A percentile compares a stretch with the other conserved stretches of the same genome.
Conservation (phyloP, 2,329 filamentous ascomycete species). For the Fusarium devonianum region DNA sequence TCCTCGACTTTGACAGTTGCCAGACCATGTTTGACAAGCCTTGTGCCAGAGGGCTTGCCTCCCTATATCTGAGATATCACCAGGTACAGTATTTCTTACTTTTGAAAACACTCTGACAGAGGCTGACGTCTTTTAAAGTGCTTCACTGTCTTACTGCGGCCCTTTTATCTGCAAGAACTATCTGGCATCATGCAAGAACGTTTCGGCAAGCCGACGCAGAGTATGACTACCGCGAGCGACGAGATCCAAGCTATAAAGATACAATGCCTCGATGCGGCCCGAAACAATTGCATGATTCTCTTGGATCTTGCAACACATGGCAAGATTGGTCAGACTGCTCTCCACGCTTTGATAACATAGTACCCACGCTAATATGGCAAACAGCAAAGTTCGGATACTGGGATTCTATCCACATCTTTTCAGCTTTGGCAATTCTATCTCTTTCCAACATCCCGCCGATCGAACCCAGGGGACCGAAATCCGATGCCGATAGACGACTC, state of each 20-base stretch:
- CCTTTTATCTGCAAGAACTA: constrained; percentile 12
- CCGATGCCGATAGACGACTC: constrained; percentile 2
- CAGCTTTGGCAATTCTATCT: constrained; percentile 7
- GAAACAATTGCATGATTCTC: constrained; percentile 9
- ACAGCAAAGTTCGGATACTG: constrained; percentile 15
- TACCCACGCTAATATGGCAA: background rate
- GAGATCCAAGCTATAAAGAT: constrained; percentile 4
- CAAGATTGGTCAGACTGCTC: constrained; percentile 12
- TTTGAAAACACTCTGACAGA: no score
- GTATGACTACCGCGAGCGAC: background rate
- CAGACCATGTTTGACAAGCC: constrained; percentile 5
- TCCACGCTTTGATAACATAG: background rate
- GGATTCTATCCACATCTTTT: constrained; percentile 18
- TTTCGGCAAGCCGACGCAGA: background rate
- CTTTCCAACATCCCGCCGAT: constrained; percentile 10
- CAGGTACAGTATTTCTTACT: no score
- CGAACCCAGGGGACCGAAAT: background rate
- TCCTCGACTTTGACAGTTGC: constrained; percentile 3
- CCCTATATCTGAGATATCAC: constrained; percentile 13
- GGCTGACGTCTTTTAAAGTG: no score
- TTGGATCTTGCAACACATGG: background rate
- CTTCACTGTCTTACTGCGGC: constrained; percentile 7
- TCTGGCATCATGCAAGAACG: constrained; percentile 8
- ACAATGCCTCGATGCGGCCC: constrained; percentile 10
- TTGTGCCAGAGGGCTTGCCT: constrained; percentile 11